Conservation (phyloP, 805 yeast species). For the Maudiozyma pseudohumilis region DNA sequence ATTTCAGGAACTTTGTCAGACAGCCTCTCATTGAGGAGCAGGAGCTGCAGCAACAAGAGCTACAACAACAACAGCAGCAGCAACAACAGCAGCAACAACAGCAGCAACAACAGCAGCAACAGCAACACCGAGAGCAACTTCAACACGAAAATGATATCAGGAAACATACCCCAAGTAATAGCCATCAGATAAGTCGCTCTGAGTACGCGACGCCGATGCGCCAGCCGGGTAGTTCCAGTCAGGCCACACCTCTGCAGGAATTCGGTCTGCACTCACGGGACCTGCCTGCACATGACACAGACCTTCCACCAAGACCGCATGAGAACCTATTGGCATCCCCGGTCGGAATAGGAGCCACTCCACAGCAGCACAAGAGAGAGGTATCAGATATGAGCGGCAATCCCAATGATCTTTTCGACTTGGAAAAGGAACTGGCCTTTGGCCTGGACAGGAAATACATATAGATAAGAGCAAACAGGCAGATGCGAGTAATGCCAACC, state of each 20-base stretch:
- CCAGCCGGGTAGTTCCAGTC: constrained; percentile 1
- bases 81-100: constrained; percentile 18
- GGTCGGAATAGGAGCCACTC: constrained; percentile 7
- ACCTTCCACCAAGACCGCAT: constrained; percentile 53
- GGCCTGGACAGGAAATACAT: constrained; percentile 47
- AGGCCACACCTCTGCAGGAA: constrained; percentile 19
- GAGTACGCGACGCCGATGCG: not conserved
- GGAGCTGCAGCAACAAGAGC: constrained; percentile 21
- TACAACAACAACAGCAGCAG: constrained; percentile 4
- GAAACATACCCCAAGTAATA: not conserved
- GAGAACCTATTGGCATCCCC: constrained; percentile 34
- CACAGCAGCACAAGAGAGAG: not conserved
- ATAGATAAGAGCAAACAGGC: constrained; percentile 5
- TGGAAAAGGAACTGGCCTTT: constrained; percentile 58
- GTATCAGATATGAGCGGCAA: constrained; percentile 7
- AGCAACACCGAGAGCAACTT: constrained; percentile 21
- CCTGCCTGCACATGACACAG: constrained; percentile 33
- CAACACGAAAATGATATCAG: constrained; percentile 2
- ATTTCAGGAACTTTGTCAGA: constrained; percentile 73
- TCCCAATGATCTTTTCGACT: constrained; percentile 31
- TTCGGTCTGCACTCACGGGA: constrained; percentile 42
- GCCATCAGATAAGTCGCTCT: constrained; percentile 20
- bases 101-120: constrained; percentile 18
- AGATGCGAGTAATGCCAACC: too few relatives aligned
- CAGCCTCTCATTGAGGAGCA: constrained; percentile 56